These are phyloP conservation scores for Fagus crenata DNA, from an alignment of 306 rosid genomes.

Conservation along the genomic window DNA sequence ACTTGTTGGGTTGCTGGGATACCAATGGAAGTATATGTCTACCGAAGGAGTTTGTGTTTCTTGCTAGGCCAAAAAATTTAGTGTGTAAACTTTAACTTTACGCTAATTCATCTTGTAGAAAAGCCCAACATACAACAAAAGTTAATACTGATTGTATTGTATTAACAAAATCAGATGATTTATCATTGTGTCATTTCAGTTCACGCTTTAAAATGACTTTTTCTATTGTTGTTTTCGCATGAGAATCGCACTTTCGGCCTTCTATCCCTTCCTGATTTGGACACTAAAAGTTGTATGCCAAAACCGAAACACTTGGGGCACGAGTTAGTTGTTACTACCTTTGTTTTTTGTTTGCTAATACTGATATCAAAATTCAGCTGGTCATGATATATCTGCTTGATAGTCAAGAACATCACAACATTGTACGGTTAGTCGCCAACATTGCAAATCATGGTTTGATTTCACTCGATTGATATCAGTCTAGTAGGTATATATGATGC, in stretches of 20 bases:
- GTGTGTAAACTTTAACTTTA: no score
- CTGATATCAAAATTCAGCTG: not conserved
- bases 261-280: conserved; percentile 12
- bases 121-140: not conserved
- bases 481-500: no score
- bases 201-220: not conserved
- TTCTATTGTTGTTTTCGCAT: conserved; percentile 4
- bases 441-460: not conserved
- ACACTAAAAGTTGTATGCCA: conserved; percentile 6
- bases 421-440: not conserved
- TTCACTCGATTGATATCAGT: not conserved
- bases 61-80: no score
- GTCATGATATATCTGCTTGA: not conserved
- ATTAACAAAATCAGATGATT: not conserved
- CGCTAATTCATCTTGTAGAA: not conserved
- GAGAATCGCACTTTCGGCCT: conserved; percentile 5
- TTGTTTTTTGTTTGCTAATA: not conserved
- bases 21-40: no score
- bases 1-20: no score
- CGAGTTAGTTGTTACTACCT: not conserved
- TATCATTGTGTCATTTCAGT: not conserved
- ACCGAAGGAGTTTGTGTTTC: no score
- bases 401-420: not conserved
- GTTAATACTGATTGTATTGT: not conserved
- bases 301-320: conserved; percentile 8